Evolutionary conservation across 305 asterid genomes (phyloP).

Genomic region (Ajuga reptans): DNA sequence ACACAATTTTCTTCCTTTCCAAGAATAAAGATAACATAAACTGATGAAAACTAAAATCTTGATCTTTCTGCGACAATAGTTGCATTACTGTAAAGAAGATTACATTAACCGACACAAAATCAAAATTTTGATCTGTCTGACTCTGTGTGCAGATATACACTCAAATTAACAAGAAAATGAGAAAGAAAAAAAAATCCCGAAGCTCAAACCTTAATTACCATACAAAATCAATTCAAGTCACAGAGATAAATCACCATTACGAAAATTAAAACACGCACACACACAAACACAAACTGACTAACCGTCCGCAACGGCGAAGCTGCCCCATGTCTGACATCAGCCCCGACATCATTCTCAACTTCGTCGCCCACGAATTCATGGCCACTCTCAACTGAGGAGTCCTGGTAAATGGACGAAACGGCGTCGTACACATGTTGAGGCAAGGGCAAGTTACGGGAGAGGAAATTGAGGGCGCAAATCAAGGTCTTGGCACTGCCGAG

Average conservation of each 20-base stretch:
- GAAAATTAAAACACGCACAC: background rate
- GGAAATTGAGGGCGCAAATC: slow-evolving; percentile 85
- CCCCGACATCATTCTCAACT: slow-evolving; percentile 27
- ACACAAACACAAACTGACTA: slow-evolving; percentile 13
- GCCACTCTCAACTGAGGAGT: slow-evolving; percentile 14
- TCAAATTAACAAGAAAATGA: background rate
- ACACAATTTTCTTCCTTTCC: background rate
- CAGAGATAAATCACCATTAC: background rate
- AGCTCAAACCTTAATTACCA: slow-evolving; percentile 10
- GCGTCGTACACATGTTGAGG: slow-evolving; percentile 80
- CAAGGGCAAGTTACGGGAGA: slow-evolving; percentile 84
- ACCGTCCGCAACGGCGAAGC: slow-evolving; percentile 30
- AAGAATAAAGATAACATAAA: background rate
- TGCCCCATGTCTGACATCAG: slow-evolving; percentile 22
- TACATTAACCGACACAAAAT: background rate
- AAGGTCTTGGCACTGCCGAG: slow-evolving; percentile 61
- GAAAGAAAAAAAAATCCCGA: background rate
- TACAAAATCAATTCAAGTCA: slow-evolving; percentile 15
- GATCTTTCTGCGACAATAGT: background rate
- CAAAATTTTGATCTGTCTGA: background rate
- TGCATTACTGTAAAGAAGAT: background rate
- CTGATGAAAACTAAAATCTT: background rate
- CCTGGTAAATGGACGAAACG: slow-evolving; percentile 60
- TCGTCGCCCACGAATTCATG: slow-evolving; percentile 17
- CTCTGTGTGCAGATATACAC: background rate